A percentile compares a stretch with the other conserved stretches of the same genome.
phyloP scores from a whole-genome alignment of 2,329 filamentous ascomycete genomes.

The Verticillium longisporum region DNA sequence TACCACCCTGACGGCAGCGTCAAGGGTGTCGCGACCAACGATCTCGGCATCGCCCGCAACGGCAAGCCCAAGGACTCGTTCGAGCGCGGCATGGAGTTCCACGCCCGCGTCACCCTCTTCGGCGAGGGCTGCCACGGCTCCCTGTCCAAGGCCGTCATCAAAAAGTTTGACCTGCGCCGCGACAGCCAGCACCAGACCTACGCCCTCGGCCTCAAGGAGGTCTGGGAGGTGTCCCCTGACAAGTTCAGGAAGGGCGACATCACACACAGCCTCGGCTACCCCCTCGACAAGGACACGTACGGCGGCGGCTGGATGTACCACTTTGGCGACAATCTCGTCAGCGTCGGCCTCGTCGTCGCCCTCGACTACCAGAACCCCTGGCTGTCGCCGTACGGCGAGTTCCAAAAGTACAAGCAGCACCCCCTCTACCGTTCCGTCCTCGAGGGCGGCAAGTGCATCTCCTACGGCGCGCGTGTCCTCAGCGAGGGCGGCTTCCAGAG shows the following conservation, averaged over 20 bases:
- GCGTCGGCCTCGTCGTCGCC: slow-evolving; percentile 82
- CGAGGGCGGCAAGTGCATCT: slow-evolving; percentile 96
- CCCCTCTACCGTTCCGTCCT: slow-evolving; percentile 80
- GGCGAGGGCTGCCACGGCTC: slow-evolving; percentile 95
- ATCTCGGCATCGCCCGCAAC: slow-evolving; percentile 74
- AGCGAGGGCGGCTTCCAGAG: slow-evolving; percentile 96
- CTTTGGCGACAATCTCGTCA: slow-evolving; percentile 95
- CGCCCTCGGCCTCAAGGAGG: slow-evolving; percentile 88
- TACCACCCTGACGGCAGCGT: slow-evolving; percentile 85
- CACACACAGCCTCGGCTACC: slow-evolving; percentile 88
- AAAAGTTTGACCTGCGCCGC: slow-evolving; percentile 83
- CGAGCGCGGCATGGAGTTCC: slow-evolving; percentile 97
- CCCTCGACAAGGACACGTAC: slow-evolving; percentile 81
- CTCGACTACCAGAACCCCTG: slow-evolving; percentile 96
- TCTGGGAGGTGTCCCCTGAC: slow-evolving; percentile 91
- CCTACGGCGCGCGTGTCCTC: slow-evolving; percentile 85
- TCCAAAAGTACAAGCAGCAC: slow-evolving; percentile 98
- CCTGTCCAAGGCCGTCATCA: slow-evolving; percentile 88
- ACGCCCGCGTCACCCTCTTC: slow-evolving; percentile 84
- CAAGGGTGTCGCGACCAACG: slow-evolving; percentile 91
- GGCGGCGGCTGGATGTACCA: slow-evolving; percentile 99
- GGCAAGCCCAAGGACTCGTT: slow-evolving; percentile 86
- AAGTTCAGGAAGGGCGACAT: slow-evolving; percentile 87
- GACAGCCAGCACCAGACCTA: slow-evolving; percentile 95
- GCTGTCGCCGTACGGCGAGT: slow-evolving; percentile 91